phyloP scores from a whole-genome alignment of 2,329 filamentous ascomycete genomes.

The Pseudocercospora cruenta region DNA sequence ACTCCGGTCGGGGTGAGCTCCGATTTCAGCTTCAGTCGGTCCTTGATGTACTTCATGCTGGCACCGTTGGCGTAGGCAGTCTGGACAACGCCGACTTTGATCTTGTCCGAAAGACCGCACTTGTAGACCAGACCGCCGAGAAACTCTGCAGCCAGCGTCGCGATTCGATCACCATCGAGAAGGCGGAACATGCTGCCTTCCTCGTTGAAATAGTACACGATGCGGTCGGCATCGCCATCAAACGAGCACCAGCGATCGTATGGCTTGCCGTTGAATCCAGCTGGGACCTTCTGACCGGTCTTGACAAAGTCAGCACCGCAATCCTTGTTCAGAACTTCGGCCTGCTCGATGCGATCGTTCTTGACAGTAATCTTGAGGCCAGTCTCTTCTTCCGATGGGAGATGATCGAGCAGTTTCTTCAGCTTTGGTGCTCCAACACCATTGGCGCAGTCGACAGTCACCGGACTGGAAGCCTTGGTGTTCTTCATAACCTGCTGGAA shows the following conservation, averaged over 20 bases:
- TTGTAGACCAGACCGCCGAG: slow-evolving; percentile 84
- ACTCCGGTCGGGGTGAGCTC: slow-evolving; percentile 94
- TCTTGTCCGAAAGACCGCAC: slow-evolving; percentile 75
- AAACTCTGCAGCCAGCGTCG: slow-evolving; percentile 89
- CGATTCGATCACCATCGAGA: slow-evolving; percentile 94
- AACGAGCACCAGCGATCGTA: slow-evolving; percentile 85
- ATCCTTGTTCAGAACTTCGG: slow-evolving; percentile 84
- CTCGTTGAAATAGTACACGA: slow-evolving; percentile 94
- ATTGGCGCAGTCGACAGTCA: slow-evolving; percentile 94
- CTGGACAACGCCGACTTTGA: slow-evolving; percentile 93
- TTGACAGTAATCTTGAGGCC: slow-evolving; percentile 80
- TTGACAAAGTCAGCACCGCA: slow-evolving; percentile 98
- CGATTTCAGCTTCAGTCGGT: slow-evolving; percentile 84
- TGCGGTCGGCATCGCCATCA: slow-evolving; percentile 91
- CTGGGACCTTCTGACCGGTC: slow-evolving; percentile 89
- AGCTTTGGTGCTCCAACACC: slow-evolving; percentile 94
- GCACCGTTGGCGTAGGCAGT: slow-evolving; percentile 98
- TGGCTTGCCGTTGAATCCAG: slow-evolving; percentile 73
- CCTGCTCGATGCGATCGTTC: slow-evolving; percentile 90
- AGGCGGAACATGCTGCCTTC: slow-evolving; percentile 83
- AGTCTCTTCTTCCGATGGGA: slow-evolving; percentile 65
- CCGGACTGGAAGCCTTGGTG: slow-evolving; percentile 70
- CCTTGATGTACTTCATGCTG: slow-evolving; percentile 87
- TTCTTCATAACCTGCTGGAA: slow-evolving; percentile 83
- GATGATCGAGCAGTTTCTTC: slow-evolving; percentile 78